Conservation (phyloP, 2,329 filamentous ascomycete genomes). For the Drechslerella dactyloides region DNA sequence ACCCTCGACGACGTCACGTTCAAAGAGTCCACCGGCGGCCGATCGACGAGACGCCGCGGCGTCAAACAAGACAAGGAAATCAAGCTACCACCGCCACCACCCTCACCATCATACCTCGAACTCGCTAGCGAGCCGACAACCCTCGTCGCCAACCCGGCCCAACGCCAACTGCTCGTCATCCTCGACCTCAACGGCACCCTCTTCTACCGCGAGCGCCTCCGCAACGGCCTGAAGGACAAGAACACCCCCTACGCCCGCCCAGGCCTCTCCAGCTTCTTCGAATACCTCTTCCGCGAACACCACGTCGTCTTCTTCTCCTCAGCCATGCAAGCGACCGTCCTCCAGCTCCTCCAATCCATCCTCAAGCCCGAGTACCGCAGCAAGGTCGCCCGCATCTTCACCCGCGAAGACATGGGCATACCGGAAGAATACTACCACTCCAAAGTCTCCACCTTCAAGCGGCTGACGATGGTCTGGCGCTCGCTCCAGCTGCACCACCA, state of each 20-base stretch:
- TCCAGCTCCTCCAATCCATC: constrained; percentile 70
- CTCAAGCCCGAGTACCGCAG: constrained; percentile 65
- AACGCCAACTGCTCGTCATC: constrained; percentile 71
- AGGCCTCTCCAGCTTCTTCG: constrained; percentile 71
- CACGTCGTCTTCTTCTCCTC: constrained; percentile 90
- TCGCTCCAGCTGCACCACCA: constrained; percentile 59
- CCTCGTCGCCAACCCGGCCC: background rate
- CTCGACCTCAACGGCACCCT: constrained; percentile 95
- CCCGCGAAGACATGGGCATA: constrained; percentile 76
- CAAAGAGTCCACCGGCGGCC: too few species aligned
- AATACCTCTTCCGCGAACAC: constrained; percentile 76
- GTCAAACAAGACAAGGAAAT: constrained; percentile 11
- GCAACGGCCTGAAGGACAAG: constrained; percentile 56
- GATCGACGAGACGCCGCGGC: too few species aligned
- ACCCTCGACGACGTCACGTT: too few species aligned
- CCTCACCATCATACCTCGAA: constrained; percentile 22
- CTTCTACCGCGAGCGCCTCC: constrained; percentile 70
- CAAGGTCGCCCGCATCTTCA: constrained; percentile 75
- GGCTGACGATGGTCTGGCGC: constrained; percentile 75
- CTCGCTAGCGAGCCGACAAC: constrained; percentile 1
- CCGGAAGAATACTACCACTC: constrained; percentile 67
- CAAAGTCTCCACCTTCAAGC: constrained; percentile 89
- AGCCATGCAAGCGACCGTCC: constrained; percentile 75
- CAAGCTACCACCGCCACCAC: constrained; percentile 15
- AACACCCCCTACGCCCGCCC: constrained; percentile 71